A percentile compares a stretch with the other conserved stretches of the same genome.
Conservation (phyloP, 768 basidiomycete genomes). For the Leccinum aurantiacum region DNA sequence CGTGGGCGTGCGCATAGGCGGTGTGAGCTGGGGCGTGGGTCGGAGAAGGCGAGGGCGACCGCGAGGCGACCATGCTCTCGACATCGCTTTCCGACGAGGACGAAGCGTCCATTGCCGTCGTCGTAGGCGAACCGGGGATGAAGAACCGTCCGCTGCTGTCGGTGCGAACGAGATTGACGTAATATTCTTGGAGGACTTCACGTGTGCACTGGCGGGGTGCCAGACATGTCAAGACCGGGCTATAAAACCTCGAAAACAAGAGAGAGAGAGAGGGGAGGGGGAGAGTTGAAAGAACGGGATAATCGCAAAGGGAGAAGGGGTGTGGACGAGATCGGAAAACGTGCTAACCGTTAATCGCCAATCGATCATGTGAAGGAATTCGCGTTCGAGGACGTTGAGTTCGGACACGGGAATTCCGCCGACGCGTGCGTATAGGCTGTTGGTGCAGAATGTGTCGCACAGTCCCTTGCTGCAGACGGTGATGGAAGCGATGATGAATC, state of each 20-base stretch:
- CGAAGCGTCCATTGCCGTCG: neutral
- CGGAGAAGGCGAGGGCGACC: slow-evolving; percentile 46
- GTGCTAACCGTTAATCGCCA: slow-evolving; percentile 89
- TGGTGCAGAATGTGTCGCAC: slow-evolving; percentile 94
- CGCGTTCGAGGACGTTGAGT: slow-evolving; percentile 92
- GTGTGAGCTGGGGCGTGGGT: slow-evolving; percentile 11
- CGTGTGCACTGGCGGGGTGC: slow-evolving; percentile 67
- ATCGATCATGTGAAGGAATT: slow-evolving; percentile 88
- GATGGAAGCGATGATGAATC: slow-evolving; percentile 93
- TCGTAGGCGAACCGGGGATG: slow-evolving; percentile 44
- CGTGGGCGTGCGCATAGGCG: neutral
- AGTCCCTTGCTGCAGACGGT: slow-evolving; percentile 92
- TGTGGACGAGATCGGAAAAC: slow-evolving; percentile 26
- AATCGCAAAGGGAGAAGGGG: neutral
- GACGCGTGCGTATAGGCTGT: slow-evolving; percentile 92
- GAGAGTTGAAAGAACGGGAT: too few species aligned
- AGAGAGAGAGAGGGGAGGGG: neutral
- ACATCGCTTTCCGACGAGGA: slow-evolving; percentile 48
- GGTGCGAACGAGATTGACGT: slow-evolving; percentile 87
- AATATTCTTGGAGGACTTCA: slow-evolving; percentile 90
- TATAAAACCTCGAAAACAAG: slow-evolving; percentile 4
- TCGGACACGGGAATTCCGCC: slow-evolving; percentile 91
- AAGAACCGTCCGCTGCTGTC: slow-evolving; percentile 63
- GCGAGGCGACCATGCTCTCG: slow-evolving; percentile 49
- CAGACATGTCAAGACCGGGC: slow-evolving; percentile 22